Evolutionary conservation across 129 eudicot species (phyloP), one percentile per base, ranked within the genome.

Genomic region (Rutidosis leptorrhynchoides): DNA sequence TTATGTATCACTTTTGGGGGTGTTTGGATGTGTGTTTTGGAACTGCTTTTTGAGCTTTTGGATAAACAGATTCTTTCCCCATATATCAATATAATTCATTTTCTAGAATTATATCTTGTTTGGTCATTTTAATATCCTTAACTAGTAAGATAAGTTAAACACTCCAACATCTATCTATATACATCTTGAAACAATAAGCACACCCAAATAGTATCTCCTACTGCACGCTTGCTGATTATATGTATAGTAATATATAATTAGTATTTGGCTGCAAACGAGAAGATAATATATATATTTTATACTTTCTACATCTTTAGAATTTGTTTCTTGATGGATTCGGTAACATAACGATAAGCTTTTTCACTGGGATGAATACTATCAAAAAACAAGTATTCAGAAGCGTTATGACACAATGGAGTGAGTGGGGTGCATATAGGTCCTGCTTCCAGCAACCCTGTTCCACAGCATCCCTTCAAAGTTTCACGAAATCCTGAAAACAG

Each of bases 321-420:
- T 51, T 67, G 59, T 54, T 78, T 59, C 30, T 30, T 23, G 32
- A 83, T 53, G 70, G 52, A 69, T 55, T 81, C 33, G 15, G 81
- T 58, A 52, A 80, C 35, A 65, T 79, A 69, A 58, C 49, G 73
- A 40, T 81, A 83, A 40, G 81, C 77, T 43, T 73, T 62, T 73
- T 87, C 87, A 72, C 77, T 71, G 16, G 84, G 95, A 76, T 87
- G 95, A 69, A 83, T 73, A 62, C 87, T 75, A 74, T 87, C 95
- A 49, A 79, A 83, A 54, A 83, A 83, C 73, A 81, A 12, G 71
- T 78, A 78, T 67, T 73, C 68, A 2, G 89, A 78, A 22, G 85
- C 51, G 35, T 87, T 77, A 43, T 51, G 53, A 54, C 95, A 87
- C 7, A 82, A n/a, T 35, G 84, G 87, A 37, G 86, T 76, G 21